Conservation (phyloP, 2,329 filamentous ascomycete genomes). For the Sporothrix inflata region DNA sequence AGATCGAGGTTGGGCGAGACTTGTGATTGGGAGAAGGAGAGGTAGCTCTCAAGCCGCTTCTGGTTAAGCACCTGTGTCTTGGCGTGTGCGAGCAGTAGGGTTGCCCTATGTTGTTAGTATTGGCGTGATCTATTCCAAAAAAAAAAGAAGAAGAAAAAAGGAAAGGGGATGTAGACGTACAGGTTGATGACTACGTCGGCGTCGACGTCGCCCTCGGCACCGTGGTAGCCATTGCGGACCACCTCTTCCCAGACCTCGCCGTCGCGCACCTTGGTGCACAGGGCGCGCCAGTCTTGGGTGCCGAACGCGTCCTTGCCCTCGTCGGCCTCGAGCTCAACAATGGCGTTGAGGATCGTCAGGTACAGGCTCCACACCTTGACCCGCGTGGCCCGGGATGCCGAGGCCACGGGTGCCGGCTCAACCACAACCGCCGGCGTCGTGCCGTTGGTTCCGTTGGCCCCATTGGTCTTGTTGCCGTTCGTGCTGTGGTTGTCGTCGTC, state of each 20-base stretch:
- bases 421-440: conserved; percentile 47
- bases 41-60: conserved; percentile 82
- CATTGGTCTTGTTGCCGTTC: not conserved
- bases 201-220: conserved; percentile 87
- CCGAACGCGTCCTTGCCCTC: conserved; percentile 91
- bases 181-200: conserved; percentile 90
- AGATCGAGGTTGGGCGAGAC: conserved; percentile 71
- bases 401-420: conserved; percentile 73
- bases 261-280: conserved; percentile 83
- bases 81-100: conserved; percentile 87
- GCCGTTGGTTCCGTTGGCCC: not conserved
- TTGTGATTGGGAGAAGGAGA: conserved; percentile 78
- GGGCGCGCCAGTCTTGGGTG: conserved; percentile 76
- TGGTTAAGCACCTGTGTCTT: conserved; percentile 83
- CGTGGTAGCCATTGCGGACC: conserved; percentile 82
- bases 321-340: conserved; percentile 84
- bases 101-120: conserved; percentile 65
- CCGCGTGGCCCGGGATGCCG: conserved; percentile 77
- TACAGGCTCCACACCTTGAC: conserved; percentile 99
- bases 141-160: not conserved
- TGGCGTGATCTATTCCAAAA: not conserved
- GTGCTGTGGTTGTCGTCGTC: conserved; percentile 40
- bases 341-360: conserved; percentile 87
- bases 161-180: conserved; percentile 53
- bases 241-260: conserved; percentile 96